Base-by-base conservation (phyloP, 805 yeast genomes). In the Teunomyces aglyptinius region DNA sequence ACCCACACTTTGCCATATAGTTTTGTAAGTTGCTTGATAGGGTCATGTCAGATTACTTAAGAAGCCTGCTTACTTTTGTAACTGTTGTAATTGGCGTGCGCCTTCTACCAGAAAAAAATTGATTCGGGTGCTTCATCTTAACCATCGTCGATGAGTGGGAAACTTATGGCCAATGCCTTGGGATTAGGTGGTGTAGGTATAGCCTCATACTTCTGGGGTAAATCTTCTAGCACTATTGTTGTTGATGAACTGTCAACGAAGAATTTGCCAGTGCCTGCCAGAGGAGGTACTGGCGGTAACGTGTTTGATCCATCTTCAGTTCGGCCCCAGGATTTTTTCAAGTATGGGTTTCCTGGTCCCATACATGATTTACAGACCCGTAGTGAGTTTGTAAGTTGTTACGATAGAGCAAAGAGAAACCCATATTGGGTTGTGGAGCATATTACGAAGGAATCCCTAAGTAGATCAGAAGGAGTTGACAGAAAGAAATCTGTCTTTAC, bases 331-430 rank as follows among this genome's bases (percentile, higher is more conserved):
- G 96, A 74, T 5, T 90, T 86, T 68, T 91, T 90, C 73, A 83
- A 84, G 56, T 91, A 87, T 61, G 99, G 99, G 3, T 89, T 88
- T 59, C 99, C 98, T 0, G 96, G 97, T 1, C 98, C 98, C 0
- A 77, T 87, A 27, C 95, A 89, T 64, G 99, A 94, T 61, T 66
- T 92, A 48, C 81, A 81, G 47, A 79, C 73, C 8, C 76, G 89
- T 50, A 73, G 76, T 47, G 97, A 90, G 67, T 94, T 85, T 63
- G 79, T 92, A 15, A 81, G 94, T 45, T 88, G 94, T 55, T 94
- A 83, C 65, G 92, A 94, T 61, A 78, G 99, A 54, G 78, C 83
- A 51, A 86, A 83, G 28, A 77, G 91, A 49, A 89, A 89, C 59
- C 99, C 99, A 20, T 81, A 82, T 63, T 89, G 88, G 84, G 86